phyloP scores from a whole-genome alignment of 2,329 filamentous ascomycete species.

The Mariannaea elegans region DNA sequence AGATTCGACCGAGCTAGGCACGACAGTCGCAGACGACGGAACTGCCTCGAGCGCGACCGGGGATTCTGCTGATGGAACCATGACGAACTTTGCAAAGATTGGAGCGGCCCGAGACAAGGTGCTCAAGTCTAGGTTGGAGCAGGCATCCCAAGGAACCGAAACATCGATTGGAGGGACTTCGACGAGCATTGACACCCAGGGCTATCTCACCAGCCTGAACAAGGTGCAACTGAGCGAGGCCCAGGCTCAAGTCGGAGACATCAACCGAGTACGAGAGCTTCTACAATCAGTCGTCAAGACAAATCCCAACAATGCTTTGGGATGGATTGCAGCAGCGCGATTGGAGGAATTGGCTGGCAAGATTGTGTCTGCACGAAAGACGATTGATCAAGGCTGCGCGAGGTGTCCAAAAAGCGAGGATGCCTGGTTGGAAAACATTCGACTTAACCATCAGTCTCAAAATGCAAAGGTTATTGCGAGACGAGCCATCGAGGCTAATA shows the following conservation, averaged over 20 bases:
- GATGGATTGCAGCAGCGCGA: constrained; percentile 94
- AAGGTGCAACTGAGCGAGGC: constrained; percentile 82
- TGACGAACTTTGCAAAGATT: constrained; percentile 98
- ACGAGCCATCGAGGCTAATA: constrained; percentile 91
- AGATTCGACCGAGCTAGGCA: constrained; percentile 82
- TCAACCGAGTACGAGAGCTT: constrained; percentile 90
- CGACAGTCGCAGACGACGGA: constrained; percentile 86
- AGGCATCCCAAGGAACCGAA: constrained; percentile 78
- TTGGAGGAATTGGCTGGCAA: constrained; percentile 94
- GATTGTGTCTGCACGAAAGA: constrained; percentile 85
- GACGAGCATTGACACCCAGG: constrained; percentile 92
- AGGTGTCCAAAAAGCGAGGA: constrained; percentile 95
- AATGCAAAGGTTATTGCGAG: constrained; percentile 97
- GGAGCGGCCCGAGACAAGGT: constrained; percentile 97
- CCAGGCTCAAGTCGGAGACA: constrained; percentile 89
- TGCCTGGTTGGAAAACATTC: constrained; percentile 95
- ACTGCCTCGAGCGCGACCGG: constrained; percentile 46
- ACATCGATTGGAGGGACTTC: constrained; percentile 78
- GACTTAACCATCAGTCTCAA: constrained; percentile 82
- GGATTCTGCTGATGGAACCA: constrained; percentile 78
- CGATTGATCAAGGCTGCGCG: constrained; percentile 88
- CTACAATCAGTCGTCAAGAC: constrained; percentile 98
- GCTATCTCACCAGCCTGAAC: constrained; percentile 91
- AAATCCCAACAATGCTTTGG: constrained; percentile 92
- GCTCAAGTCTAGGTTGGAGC: constrained; percentile 90